Evolutionary conservation across 345 rosid species (phyloP).

Genomic region (Lepidium sativum): DNA sequence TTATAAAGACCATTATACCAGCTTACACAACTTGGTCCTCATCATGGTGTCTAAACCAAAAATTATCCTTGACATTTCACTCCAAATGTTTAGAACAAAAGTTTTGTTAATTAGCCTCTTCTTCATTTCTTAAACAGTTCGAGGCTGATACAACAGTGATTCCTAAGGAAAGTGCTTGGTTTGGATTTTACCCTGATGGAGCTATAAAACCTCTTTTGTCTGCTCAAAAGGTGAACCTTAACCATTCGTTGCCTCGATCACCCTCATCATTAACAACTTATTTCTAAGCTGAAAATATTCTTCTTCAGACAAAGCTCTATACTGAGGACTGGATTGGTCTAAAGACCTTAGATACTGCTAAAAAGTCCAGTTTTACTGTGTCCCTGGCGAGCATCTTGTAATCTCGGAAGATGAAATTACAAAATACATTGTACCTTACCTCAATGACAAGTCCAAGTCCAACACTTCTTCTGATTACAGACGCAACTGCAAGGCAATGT

Average conservation of each 20-base stretch:
- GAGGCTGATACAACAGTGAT: slow-evolving; percentile 58
- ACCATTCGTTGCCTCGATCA: neutral
- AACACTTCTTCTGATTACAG: neutral
- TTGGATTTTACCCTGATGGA: slow-evolving; percentile 83
- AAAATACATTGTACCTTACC: slow-evolving; percentile 55
- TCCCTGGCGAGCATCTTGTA: slow-evolving; percentile 59
- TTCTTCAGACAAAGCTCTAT: slow-evolving; percentile 66
- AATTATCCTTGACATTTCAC: neutral
- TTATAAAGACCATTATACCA: slow-evolving; percentile 53
- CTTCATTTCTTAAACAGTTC: slow-evolving; percentile 35
- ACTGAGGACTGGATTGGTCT: slow-evolving; percentile 92
- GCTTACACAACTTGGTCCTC: slow-evolving; percentile 74
- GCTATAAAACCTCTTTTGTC: slow-evolving; percentile 46
- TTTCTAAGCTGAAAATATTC: neutral
- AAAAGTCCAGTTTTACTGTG: slow-evolving; percentile 52
- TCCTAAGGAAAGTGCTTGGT: slow-evolving; percentile 87
- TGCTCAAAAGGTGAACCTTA: slow-evolving; percentile 44
- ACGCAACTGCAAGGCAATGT: neutral
- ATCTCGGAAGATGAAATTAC: slow-evolving; percentile 46
- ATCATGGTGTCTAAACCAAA: slow-evolving; percentile 48
- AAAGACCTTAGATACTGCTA: slow-evolving; percentile 47
- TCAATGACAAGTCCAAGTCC: slow-evolving; percentile 2
- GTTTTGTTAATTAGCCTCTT: neutral
- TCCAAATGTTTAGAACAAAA: neutral
- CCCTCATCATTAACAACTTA: neutral